Conservation (phyloP, 2,329 filamentous ascomycete species). For the Sclerotinia minor region DNA sequence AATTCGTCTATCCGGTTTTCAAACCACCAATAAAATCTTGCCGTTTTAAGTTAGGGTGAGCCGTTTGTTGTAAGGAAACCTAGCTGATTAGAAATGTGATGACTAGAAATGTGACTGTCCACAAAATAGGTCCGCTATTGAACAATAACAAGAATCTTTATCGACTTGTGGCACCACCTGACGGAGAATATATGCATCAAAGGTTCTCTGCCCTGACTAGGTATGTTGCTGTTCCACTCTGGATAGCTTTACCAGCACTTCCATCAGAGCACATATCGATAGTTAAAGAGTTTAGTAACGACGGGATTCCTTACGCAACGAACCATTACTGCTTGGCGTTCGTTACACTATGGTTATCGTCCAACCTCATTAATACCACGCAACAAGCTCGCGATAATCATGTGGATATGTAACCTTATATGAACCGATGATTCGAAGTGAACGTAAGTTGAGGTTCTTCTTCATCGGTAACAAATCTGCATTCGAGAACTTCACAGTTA, state of each 20-base stretch:
- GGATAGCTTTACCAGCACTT: not conserved
- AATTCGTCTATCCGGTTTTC: not conserved
- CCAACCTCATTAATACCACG: not conserved
- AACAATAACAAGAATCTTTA: not conserved
- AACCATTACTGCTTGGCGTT: not conserved
- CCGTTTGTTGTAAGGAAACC: not conserved
- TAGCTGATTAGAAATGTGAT: not conserved
- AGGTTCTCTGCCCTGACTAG: not conserved
- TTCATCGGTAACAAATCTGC: too few species aligned
- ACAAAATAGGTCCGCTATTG: not conserved
- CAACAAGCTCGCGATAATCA: not conserved
- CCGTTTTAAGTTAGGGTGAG: constrained; percentile 9
- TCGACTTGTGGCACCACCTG: not conserved
- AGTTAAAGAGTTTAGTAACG: not conserved
- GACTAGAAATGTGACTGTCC: not conserved
- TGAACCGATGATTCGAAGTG: too few species aligned
- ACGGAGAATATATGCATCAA: not conserved
- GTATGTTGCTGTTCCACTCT: not conserved
- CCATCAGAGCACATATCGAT: too few species aligned
- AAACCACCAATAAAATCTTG: not conserved
- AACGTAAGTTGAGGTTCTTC: too few species aligned
- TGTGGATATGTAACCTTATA: not conserved
- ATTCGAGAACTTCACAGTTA: too few species aligned
- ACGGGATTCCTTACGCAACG: not conserved
- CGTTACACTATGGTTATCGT: not conserved